Evolutionary conservation across 495 filamentous ascomycete species (phyloP).

Genomic region (Mytilinidion resinicola): DNA sequence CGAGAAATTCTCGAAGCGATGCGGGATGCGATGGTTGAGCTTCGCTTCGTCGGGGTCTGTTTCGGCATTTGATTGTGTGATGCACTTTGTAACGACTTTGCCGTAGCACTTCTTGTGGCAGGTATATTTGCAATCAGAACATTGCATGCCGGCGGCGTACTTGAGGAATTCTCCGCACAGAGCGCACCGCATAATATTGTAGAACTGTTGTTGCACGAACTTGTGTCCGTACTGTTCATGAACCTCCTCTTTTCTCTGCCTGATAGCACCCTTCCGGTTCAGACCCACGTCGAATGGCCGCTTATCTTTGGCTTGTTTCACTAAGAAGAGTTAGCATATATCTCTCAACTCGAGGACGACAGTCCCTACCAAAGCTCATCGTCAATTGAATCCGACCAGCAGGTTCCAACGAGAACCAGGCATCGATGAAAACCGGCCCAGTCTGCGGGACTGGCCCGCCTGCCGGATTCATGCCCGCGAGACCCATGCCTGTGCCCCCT

Average conservation of each 20-base stretch:
- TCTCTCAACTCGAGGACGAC: not conserved
- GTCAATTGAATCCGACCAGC: conserved; percentile 82
- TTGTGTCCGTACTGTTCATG: conserved; percentile 99
- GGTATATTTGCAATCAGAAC: conserved; percentile 98
- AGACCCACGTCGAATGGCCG: conserved; percentile 80
- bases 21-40: conserved; percentile 97
- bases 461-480: conserved; percentile 21
- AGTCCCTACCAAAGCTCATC: conserved; percentile 68
- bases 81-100: conserved; percentile 99
- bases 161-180: conserved; percentile 98
- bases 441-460: conserved; percentile 40
- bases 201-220: conserved; percentile 95
- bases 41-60: conserved; percentile 98
- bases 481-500: conserved; percentile 25
- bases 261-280: conserved; percentile 90
- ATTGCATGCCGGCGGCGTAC: conserved; percentile 98
- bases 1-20: conserved; percentile 88
- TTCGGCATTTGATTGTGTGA: conserved; percentile 97
- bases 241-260: conserved; percentile 93
- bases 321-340: conserved; percentile 42
- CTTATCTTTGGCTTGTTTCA: conserved; percentile 61
- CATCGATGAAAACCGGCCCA: conserved; percentile 70
- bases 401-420: conserved; percentile 95
- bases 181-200: conserved; percentile 99
- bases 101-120: conserved; percentile 95